Conservation (phyloP, 2,329 filamentous ascomycete genomes). For the Albifimbria verrucaria region DNA sequence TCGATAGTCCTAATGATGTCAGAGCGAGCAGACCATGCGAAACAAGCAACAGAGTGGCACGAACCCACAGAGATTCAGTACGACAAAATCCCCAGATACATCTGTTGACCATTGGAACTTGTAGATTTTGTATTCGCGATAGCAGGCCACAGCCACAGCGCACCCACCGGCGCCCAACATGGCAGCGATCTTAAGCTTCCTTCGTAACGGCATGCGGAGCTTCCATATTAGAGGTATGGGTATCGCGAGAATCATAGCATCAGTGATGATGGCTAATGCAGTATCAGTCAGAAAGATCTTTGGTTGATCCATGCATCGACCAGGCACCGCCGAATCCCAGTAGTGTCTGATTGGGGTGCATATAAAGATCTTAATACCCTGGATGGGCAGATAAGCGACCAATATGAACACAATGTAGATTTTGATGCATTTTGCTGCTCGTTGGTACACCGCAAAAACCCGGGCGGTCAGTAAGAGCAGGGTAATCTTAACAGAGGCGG, state of each 20-base stretch:
- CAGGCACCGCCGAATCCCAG: not conserved
- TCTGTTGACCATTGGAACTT: slow-evolving; percentile 1
- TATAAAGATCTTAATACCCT: slow-evolving; percentile 1
- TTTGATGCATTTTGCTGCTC: not conserved
- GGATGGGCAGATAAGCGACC: slow-evolving; percentile 1
- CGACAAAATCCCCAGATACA: not conserved
- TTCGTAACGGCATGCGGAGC: not conserved
- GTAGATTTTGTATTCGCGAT: slow-evolving; percentile 1
- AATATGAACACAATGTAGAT: slow-evolving; percentile 1
- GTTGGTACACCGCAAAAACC: not conserved
- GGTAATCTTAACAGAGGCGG: not conserved
- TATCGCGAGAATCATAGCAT: not conserved
- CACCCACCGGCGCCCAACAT: slow-evolving; percentile 1
- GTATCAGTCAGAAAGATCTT: slow-evolving; percentile 2
- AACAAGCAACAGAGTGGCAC: not conserved
- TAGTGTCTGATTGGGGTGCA: slow-evolving; percentile 2
- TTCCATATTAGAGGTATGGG: not conserved
- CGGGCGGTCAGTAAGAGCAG: not conserved
- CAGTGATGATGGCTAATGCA: not conserved
- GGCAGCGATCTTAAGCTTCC: not conserved
- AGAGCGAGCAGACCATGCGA: not conserved
- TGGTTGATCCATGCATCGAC: not conserved
- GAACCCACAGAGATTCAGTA: slow-evolving; percentile 1
- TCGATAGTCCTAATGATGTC: not conserved
- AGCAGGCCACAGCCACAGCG: not conserved